Evolutionary conservation across 2,329 filamentous ascomycete species (phyloP).

Genomic region (Aspergillus bombycis): DNA sequence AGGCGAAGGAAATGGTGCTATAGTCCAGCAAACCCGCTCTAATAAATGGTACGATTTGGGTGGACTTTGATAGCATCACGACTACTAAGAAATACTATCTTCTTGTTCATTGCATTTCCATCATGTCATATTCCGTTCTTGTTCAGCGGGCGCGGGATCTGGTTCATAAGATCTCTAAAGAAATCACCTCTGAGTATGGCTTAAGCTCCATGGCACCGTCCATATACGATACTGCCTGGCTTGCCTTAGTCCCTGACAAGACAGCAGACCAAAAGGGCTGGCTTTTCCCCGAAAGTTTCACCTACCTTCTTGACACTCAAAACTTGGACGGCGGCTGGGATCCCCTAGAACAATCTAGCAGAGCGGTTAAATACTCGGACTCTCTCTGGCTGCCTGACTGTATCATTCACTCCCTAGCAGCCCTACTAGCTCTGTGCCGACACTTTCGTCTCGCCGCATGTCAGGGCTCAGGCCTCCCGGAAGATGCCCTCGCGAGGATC

Average conservation of each 20-base stretch:
- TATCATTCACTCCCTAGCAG: slow-evolving; percentile 12
- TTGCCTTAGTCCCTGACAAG: slow-evolving; percentile 10
- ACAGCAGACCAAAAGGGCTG: slow-evolving; percentile 14
- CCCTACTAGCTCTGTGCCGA: slow-evolving; percentile 9
- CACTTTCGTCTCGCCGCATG: slow-evolving; percentile 3
- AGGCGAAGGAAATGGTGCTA: background rate
- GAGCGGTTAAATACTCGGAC: background rate
- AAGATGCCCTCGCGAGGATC: background rate
- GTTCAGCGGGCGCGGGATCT: background rate
- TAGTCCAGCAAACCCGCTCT: background rate
- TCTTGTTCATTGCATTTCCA: background rate
- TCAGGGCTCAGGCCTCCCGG: background rate
- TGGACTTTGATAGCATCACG: background rate
- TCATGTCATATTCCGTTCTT: background rate
- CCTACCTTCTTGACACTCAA: slow-evolving; percentile 32
- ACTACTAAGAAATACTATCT: background rate
- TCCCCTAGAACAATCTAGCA: slow-evolving; percentile 3
- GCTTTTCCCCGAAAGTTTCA: slow-evolving; percentile 40
- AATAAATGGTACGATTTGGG: background rate
- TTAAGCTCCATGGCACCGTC: slow-evolving; percentile 15
- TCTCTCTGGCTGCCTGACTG: slow-evolving; percentile 5
- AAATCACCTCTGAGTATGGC: slow-evolving; percentile 6
- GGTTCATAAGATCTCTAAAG: slow-evolving; percentile 1
- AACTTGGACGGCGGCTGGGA: slow-evolving; percentile 32
- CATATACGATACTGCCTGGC: slow-evolving; percentile 18